Evolutionary conservation across 768 basidiomycete genomes (phyloP).

Genomic region (Zangia roseola): DNA sequence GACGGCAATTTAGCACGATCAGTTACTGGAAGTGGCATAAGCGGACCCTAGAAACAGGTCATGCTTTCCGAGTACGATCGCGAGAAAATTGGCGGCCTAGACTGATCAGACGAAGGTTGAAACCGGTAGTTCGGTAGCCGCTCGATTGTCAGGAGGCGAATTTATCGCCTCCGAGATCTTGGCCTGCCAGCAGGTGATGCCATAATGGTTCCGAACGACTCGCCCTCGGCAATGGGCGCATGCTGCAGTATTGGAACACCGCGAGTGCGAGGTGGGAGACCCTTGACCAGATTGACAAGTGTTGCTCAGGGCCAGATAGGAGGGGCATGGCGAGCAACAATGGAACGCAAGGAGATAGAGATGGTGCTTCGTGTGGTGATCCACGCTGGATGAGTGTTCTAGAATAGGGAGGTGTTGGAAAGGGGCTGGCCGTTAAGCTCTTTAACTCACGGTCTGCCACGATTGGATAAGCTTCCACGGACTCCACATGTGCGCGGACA

Average conservation of each 20-base stretch:
- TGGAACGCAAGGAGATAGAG: background rate
- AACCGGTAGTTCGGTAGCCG: conserved; percentile 29
- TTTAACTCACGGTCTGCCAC: conserved; percentile 37
- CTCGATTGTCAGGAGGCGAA: conserved; percentile 33
- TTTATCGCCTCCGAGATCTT: conserved; percentile 36
- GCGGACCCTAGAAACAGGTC: conserved; percentile 34
- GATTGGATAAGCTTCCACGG: conserved; percentile 38
- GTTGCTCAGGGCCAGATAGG: conserved; percentile 11
- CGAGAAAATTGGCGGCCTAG: conserved; percentile 25
- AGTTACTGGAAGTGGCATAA: conserved; percentile 23
- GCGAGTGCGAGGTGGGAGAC: conserved; percentile 9
- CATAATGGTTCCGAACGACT: conserved; percentile 31
- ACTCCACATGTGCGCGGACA: conserved; percentile 33
- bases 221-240: conserved; percentile 28
- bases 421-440: conserved; percentile 41
- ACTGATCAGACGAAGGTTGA: conserved; percentile 27
- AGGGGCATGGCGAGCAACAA: conserved; percentile 3
- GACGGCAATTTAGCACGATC: conserved; percentile 29
- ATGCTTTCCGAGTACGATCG: conserved; percentile 22
- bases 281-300: conserved; percentile 12
- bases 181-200: conserved; percentile 26
- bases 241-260: conserved; percentile 18
- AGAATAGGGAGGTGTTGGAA: conserved; percentile 19
- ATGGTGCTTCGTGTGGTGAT: conserved; percentile 24
- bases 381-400: conserved; percentile 18